Evolutionary conservation across 164 flowering plant species (phyloP).

Genomic region (Vitis vinifera): DNA sequence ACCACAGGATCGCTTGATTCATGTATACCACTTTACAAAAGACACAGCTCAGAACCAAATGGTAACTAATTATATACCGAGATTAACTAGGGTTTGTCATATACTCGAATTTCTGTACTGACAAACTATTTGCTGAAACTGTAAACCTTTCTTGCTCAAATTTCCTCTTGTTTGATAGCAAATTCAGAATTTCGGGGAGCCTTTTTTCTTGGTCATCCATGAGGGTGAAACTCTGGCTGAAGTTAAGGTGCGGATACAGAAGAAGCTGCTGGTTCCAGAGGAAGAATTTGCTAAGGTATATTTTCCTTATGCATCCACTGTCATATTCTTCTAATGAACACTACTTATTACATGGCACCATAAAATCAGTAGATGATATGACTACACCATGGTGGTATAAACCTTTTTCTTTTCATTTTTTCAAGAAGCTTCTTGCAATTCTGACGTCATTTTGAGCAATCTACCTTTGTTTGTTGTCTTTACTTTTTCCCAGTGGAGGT

Average conservation of each 20-base stretch:
- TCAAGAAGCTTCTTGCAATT: no score
- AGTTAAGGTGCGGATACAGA: conserved; percentile 69
- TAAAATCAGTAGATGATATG: no score
- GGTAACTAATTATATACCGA: conserved; percentile 19
- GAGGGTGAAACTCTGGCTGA: conserved; percentile 77
- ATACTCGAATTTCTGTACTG: background rate
- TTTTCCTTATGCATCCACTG: background rate
- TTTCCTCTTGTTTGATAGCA: conserved; percentile 32
- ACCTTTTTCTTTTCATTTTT: no score
- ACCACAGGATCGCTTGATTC: conserved; percentile 72
- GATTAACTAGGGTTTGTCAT: background rate
- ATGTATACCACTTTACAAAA: conserved; percentile 76
- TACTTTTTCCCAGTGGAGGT: conserved; percentile 67
- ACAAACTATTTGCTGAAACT: no score
- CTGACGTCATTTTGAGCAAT: no score
- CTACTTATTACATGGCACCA: no score
- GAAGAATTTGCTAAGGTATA: conserved; percentile 64
- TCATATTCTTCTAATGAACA: no score
- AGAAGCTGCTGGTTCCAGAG: conserved; percentile 68
- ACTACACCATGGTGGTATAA: no score
- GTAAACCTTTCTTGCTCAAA: no score
- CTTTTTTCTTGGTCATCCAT: conserved; percentile 71
- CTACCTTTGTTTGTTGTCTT: no score
- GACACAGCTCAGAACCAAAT: conserved; percentile 67
- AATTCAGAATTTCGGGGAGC: conserved; percentile 81